A percentile compares a stretch with the other conserved stretches of the same genome.
These are phyloP conservation scores for Phytophthora colocasiae DNA, from an alignment of 352 stramenopile genomes.

Conservation along the genomic window DNA sequence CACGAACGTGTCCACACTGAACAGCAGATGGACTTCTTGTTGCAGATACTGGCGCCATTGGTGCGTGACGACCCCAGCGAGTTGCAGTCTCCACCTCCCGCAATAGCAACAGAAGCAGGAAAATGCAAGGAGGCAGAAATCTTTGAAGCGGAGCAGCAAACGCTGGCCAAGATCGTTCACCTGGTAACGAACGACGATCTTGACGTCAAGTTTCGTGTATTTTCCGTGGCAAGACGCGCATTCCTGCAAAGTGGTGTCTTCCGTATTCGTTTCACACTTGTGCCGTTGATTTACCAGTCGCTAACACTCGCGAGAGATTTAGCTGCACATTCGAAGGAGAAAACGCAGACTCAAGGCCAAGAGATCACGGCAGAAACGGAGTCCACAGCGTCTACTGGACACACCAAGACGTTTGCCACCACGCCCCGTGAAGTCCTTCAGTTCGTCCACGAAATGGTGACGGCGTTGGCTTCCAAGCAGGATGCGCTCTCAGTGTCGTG, in stretches of 20 bases:
- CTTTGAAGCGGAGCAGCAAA: slow-evolving; percentile 89
- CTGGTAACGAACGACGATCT: slow-evolving; percentile 88
- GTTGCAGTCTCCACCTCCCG: slow-evolving; percentile 21
- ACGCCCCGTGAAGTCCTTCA: slow-evolving; percentile 96
- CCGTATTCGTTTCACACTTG: slow-evolving; percentile 92
- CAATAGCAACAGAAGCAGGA: slow-evolving; percentile 9
- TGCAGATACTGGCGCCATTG: slow-evolving; percentile 90
- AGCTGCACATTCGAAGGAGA: slow-evolving; percentile 19
- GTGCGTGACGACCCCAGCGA: slow-evolving; percentile 82
- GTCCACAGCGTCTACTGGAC: not conserved
- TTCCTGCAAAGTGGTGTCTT: slow-evolving; percentile 89
- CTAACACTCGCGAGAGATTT: slow-evolving; percentile 82
- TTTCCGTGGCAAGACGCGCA: slow-evolving; percentile 65
- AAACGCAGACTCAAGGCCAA: slow-evolving; percentile 22
- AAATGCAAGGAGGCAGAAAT: slow-evolving; percentile 41
- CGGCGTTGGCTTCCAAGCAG: slow-evolving; percentile 86
- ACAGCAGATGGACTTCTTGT: slow-evolving; percentile 60
- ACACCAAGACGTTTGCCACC: slow-evolving; percentile 30
- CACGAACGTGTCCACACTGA: slow-evolving; percentile 43
- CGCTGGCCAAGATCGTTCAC: slow-evolving; percentile 95
- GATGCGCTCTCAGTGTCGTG: slow-evolving; percentile 76
- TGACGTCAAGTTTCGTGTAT: slow-evolving; percentile 64
- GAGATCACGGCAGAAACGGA: slow-evolving; percentile 19
- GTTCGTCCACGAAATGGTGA: slow-evolving; percentile 98
- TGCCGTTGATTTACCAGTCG: slow-evolving; percentile 93